phyloP scores from a whole-genome alignment of 306 rosid genomes.

The Quercus berberidifolia region DNA sequence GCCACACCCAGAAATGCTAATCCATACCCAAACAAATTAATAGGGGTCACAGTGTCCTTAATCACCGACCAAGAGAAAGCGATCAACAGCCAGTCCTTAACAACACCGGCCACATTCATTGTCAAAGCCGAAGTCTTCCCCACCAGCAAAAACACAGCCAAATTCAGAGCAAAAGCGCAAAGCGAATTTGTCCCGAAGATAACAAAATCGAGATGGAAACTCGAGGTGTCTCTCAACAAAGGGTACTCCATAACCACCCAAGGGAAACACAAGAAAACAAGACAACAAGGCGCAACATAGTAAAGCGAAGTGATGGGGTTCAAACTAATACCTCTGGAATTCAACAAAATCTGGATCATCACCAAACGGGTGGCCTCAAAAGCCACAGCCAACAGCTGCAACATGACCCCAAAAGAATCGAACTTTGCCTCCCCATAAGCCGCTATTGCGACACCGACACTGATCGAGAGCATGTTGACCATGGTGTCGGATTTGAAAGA shows the following conservation, averaged over 20 bases:
- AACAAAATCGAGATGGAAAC: constrained; percentile 61
- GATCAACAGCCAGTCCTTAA: constrained; percentile 92
- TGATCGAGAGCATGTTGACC: constrained; percentile 86
- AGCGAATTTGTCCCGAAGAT: constrained; percentile 75
- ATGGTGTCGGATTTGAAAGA: constrained; percentile 63
- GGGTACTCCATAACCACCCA: constrained; percentile 85
- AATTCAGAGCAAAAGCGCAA: constrained; percentile 85
- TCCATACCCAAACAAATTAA: constrained; percentile 81
- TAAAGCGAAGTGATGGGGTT: constrained; percentile 94
- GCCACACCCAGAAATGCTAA: constrained; percentile 85
- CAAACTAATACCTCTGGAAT: constrained; percentile 72
- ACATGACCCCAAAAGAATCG: constrained; percentile 58
- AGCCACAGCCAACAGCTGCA: constrained; percentile 81
- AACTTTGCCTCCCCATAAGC: constrained; percentile 92
- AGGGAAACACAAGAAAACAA: constrained; percentile 67
- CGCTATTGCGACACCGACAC: constrained; percentile 80
- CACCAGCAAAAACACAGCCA: constrained; percentile 82
- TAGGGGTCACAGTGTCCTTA: constrained; percentile 79
- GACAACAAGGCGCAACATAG: constrained; percentile 93
- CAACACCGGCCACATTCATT: constrained; percentile 98
- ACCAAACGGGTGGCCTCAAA: constrained; percentile 91
- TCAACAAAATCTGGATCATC: constrained; percentile 77
- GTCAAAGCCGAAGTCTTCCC: constrained; percentile 98
- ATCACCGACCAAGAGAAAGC: constrained; percentile 99
- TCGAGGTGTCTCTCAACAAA: constrained; percentile 64